A percentile compares a stretch with the other conserved stretches of the same genome.
phyloP scores from a whole-genome alignment of 768 basidiomycete species.

The Termitomyces titanicus region DNA sequence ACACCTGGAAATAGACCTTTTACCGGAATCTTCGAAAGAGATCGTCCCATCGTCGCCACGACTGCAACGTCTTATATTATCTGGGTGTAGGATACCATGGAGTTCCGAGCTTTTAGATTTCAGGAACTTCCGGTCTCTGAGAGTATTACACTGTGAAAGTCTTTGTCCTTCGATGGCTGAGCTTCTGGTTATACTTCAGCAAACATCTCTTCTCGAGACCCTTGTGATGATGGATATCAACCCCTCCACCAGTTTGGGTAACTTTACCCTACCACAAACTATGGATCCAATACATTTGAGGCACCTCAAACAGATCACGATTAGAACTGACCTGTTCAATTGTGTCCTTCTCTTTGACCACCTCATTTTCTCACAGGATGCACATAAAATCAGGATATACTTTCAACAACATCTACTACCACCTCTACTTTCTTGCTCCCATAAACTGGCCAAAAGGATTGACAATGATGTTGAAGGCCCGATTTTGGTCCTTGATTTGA shows the following conservation, averaged over 20 bases:
- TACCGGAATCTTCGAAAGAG: neutral
- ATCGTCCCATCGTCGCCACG: neutral
- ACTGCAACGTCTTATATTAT: neutral
- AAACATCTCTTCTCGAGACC: neutral
- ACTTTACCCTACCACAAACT: neutral
- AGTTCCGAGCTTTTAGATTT: neutral
- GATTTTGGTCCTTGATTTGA: neutral
- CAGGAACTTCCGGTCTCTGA: neutral
- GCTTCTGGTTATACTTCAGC: neutral
- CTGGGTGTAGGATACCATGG: neutral
- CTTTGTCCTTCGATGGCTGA: neutral
- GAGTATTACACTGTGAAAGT: neutral
- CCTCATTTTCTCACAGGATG: neutral
- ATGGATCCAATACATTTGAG: neutral
- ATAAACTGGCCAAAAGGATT: neutral
- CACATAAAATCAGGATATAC: neutral
- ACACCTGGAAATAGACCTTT: neutral
- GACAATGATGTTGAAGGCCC: neutral
- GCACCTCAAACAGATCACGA: neutral
- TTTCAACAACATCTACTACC: neutral
- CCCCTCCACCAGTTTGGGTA: neutral
- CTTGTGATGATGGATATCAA: neutral
- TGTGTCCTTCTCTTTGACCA: neutral
- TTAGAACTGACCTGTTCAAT: neutral
- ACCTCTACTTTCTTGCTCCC: neutral